Evolutionary conservation across 345 rosid genomes (phyloP), one percentile per base, ranked within the genome.

Genomic region (Garcia nutans): DNA sequence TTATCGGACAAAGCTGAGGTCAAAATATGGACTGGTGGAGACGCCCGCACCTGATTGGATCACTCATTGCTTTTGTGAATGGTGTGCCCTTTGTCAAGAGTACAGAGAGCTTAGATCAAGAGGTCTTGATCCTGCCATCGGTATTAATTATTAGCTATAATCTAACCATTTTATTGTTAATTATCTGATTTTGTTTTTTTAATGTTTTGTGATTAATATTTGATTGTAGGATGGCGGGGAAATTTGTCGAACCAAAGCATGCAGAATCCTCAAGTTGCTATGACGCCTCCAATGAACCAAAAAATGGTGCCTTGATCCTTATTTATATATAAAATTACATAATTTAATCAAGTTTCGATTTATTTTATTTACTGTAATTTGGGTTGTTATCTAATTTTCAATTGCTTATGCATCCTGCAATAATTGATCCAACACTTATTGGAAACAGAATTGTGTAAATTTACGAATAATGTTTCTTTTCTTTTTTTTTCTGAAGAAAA

Each of bases 1-100:
- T 0, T 90, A 87, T 74, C 85, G 95, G 8, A 79, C 91, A 5
- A 90, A 89, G 85, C 85, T 89, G 31, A 84, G 95, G 77, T 74
- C 31, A 82, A 90, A 77, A 80, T 90, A 83, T 23, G 92, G 90
- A 16, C 75, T 92, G 41, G 78, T 84, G 7, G 93, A 90, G 80
- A 73, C 87, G 42, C 93, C 95, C 13, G 88, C 86, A 12, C 87
- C 95, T 0, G 93, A 90, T 65, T 90, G 95, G 83, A 19, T 86
- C 77, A 84, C 86, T 42, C 95, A 92, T 75, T 84, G 69, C 63
- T 75, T 90, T 23, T 92, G 74, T 80, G 97, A 90, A 64, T 77
- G 76, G 22, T 90, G 97, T 73, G 93, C 97, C 65, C 92, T 92
- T 74, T 90, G 97, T 65, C 97, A 90, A 77, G 92, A 88, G 33